These are phyloP conservation scores for Claviceps capensis DNA, from an alignment of 2,329 filamentous ascomycete species.

Conservation along the genomic window DNA sequence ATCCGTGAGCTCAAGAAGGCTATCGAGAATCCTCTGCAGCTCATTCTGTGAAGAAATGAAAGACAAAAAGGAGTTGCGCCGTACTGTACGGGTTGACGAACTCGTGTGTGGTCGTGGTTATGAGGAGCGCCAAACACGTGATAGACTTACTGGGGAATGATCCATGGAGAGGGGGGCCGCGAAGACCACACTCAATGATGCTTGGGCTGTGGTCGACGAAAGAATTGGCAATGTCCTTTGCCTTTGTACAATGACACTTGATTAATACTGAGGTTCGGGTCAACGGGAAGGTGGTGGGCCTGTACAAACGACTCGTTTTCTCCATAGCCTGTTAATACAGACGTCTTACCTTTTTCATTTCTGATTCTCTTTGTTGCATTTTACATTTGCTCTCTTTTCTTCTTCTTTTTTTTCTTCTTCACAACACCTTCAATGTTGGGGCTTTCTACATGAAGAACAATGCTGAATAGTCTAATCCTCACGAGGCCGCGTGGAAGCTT, in stretches of 20 bases:
- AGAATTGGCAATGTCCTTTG: slow-evolving; percentile 16
- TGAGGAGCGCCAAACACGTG: slow-evolving; percentile 8
- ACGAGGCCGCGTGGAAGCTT: too few relatives aligned
- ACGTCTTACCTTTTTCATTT: slow-evolving; percentile 1
- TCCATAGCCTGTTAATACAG: slow-evolving; percentile 10
- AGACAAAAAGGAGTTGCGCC: background rate
- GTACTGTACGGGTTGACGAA: background rate
- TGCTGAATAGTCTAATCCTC: too few relatives aligned
- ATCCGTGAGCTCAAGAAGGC: slow-evolving; percentile 95
- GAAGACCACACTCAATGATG: background rate
- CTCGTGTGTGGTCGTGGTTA: background rate
- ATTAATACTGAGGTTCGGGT: slow-evolving; percentile 24
- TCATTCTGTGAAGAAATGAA: slow-evolving; percentile 56
- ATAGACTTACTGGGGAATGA: slow-evolving; percentile 6
- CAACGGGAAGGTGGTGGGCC: slow-evolving; percentile 14
- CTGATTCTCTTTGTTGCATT: background rate
- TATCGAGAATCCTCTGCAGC: slow-evolving; percentile 90
- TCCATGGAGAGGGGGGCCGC: slow-evolving; percentile 4
- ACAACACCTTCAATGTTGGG: too few relatives aligned
- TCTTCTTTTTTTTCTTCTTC: background rate
- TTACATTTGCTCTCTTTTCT: background rate
- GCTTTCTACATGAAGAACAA: too few relatives aligned
- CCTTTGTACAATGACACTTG: slow-evolving; percentile 29
- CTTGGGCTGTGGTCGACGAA: slow-evolving; percentile 3
- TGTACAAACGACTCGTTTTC: slow-evolving; percentile 16